phyloP scores from a whole-genome alignment of 1,284 basidiomycete genomes.

The Pterulicium gracile region DNA sequence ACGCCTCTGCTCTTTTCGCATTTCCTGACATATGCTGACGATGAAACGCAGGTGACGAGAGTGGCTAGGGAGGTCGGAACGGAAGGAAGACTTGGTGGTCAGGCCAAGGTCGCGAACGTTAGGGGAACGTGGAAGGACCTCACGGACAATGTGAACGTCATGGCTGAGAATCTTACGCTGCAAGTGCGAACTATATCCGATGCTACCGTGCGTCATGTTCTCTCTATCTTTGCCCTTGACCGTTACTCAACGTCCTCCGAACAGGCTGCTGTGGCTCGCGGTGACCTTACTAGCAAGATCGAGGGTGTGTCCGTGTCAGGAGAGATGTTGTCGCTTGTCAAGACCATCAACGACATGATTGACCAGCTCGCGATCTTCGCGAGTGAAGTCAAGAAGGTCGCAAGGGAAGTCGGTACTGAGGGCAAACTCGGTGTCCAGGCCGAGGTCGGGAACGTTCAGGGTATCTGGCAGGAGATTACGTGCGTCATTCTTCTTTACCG shows the following conservation, averaged over 20 bases:
- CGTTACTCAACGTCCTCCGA: not conserved
- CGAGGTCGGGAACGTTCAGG: constrained; percentile 93
- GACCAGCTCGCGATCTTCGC: constrained; percentile 92
- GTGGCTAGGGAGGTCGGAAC: constrained; percentile 89
- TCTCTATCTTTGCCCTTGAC: constrained; percentile 2
- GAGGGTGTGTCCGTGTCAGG: constrained; percentile 87
- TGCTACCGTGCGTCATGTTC: constrained; percentile 50
- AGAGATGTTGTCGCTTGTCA: constrained; percentile 90
- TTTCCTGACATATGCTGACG: not conserved
- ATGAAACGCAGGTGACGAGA: constrained; percentile 45
- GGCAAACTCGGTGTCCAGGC: constrained; percentile 97
- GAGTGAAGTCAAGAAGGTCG: constrained; percentile 91
- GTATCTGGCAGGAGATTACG: constrained; percentile 99
- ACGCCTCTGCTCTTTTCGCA: not conserved
- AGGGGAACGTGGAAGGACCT: constrained; percentile 98
- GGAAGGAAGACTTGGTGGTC: constrained; percentile 81
- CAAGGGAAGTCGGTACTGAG: constrained; percentile 90
- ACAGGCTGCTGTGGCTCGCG: constrained; percentile 86
- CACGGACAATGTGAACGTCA: constrained; percentile 90
- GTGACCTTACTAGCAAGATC: constrained; percentile 92
- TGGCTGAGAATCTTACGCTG: constrained; percentile 81
- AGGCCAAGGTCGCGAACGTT: constrained; percentile 83
- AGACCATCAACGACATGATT: constrained; percentile 96
- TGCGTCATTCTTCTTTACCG: constrained; percentile 32
- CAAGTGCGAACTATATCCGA: constrained; percentile 95